These are phyloP conservation scores for Vicia sativa DNA, from an alignment of 306 rosid genomes.

Conservation along the genomic window DNA sequence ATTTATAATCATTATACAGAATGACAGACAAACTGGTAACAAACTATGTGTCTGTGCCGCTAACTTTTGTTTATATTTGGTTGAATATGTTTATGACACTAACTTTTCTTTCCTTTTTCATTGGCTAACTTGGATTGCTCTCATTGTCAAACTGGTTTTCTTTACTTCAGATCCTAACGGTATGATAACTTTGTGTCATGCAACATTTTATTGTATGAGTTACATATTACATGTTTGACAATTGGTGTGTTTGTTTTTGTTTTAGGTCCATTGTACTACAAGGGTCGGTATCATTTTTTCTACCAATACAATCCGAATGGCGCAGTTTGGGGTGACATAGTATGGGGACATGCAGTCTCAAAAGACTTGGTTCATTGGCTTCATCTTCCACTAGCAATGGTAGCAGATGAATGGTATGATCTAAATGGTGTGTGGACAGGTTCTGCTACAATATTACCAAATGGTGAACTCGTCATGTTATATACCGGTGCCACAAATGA, in stretches of 20 bases:
- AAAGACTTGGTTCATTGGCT: constrained; percentile 88
- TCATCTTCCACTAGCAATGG: constrained; percentile 90
- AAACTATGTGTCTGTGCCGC: no score
- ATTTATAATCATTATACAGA: no score
- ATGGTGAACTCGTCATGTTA: constrained; percentile 69
- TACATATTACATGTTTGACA: no score
- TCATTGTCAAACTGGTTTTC: constrained; percentile 30
- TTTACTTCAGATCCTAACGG: constrained; percentile 89
- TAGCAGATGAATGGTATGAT: constrained; percentile 87
- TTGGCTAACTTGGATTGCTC: constrained; percentile 36
- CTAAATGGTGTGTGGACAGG: constrained; percentile 86
- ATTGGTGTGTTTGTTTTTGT: neutral
- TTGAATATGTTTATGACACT: neutral
- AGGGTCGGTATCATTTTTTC: constrained; percentile 96
- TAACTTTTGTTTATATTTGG: no score
- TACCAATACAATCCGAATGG: constrained; percentile 87
- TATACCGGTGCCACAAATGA: constrained; percentile 89
- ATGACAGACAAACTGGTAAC: no score
- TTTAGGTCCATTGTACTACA: constrained; percentile 85
- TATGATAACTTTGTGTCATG: constrained; percentile 36
- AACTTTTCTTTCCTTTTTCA: constrained; percentile 3
- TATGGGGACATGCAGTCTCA: constrained; percentile 95
- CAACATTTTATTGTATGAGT: no score
- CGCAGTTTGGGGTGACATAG: constrained; percentile 93
- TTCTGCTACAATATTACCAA: constrained; percentile 77